Evolutionary conservation across 768 basidiomycete genomes (phyloP).

Genomic region (Cystoderma amianthinum): DNA sequence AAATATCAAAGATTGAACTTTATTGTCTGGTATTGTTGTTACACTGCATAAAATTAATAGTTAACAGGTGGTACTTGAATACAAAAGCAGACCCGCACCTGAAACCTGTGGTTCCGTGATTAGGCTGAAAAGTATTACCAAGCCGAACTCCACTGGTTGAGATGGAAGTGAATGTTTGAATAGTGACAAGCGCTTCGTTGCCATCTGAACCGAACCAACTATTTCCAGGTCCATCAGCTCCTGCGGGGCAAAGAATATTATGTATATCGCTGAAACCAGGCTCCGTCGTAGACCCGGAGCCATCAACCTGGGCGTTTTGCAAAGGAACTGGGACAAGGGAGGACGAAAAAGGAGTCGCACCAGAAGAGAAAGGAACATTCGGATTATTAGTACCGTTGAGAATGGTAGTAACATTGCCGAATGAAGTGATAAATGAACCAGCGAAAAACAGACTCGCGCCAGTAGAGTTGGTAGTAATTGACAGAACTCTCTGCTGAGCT

Average conservation of each 20-base stretch:
- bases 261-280: constrained; percentile 55
- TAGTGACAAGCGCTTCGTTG: constrained; percentile 64
- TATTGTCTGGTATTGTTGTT: constrained; percentile 86
- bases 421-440: constrained; percentile 80
- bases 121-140: constrained; percentile 82
- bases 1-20: constrained; percentile 69
- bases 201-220: constrained; percentile 82
- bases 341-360: constrained; percentile 82
- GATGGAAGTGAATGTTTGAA: constrained; percentile 68
- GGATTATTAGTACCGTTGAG: constrained; percentile 74
- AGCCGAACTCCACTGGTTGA: constrained; percentile 77
- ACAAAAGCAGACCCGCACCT: constrained; percentile 50
- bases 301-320: constrained; percentile 44
- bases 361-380: constrained; percentile 75
- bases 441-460: constrained; percentile 76
- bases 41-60: constrained; percentile 41
- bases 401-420: constrained; percentile 40
- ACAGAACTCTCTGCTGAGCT: constrained; percentile 56
- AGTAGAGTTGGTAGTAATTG: constrained; percentile 72
- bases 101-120: constrained; percentile 84
- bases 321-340: constrained; percentile 82
- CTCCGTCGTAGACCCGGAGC: constrained; percentile 56
- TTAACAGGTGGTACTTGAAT: constrained; percentile 7
- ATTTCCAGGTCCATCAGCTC: constrained; percentile 69
- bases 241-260: constrained; percentile 81